phyloP scores from a whole-genome alignment of 108 stramenopile genomes.

The Aurantiochytrium sp. region DNA sequence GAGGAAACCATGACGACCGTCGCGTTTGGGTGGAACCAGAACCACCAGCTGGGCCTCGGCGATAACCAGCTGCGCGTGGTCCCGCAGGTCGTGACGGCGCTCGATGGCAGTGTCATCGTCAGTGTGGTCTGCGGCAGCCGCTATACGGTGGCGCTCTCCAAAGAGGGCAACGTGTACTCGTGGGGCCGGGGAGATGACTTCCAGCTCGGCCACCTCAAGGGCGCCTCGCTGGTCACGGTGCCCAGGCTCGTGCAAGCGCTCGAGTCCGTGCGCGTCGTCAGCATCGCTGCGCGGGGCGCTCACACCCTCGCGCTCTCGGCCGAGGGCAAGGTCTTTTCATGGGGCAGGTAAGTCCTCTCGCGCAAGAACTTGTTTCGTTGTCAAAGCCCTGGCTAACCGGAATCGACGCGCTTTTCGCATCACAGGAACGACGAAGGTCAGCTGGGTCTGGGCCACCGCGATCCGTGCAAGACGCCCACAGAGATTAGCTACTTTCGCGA shows the following conservation, averaged over 20 bases:
- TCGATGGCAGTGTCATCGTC: background rate
- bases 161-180: slow-evolving; percentile 1
- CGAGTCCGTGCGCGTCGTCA: background rate
- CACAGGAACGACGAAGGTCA: slow-evolving; percentile 17
- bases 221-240: background rate
- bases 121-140: background rate
- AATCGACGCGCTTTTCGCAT: no score
- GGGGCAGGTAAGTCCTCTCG: slow-evolving; percentile 20
- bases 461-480: slow-evolving; percentile 4
- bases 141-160: background rate
- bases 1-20: slow-evolving; percentile 23
- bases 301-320: background rate
- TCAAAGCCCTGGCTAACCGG: no score
- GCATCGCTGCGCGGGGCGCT: slow-evolving; percentile 18
- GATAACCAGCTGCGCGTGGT: slow-evolving; percentile 1
- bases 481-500: background rate
- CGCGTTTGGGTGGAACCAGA: slow-evolving; percentile 25
- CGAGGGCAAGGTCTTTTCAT: background rate
- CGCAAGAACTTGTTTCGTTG: no score
- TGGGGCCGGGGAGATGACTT: slow-evolving; percentile 17
- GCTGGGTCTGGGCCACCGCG: slow-evolving; percentile 2
- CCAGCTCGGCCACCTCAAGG: slow-evolving; percentile 15
- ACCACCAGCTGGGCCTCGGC: slow-evolving; percentile 14
- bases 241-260: background rate
- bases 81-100: background rate